Base-by-base conservation (phyloP, 495 filamentous ascomycete species). In the Letharia lupina region DNA sequence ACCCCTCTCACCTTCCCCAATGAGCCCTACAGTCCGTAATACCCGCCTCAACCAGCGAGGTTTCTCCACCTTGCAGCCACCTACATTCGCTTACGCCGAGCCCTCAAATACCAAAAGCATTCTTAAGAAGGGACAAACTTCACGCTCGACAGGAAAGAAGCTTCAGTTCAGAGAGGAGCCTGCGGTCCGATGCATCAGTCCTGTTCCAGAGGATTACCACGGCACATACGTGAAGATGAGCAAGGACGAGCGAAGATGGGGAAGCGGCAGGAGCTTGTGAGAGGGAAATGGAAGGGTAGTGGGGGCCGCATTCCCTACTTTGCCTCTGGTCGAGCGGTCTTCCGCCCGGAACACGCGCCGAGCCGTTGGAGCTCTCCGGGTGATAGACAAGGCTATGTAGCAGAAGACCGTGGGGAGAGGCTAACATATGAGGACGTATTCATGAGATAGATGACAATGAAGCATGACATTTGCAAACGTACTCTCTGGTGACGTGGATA, bases 121-220 rank as follows among this genome's bases (percentile, higher is more conserved):
- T 64, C 79, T 82, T 65, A 82, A 82, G 75, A 82, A 81, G 67
- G 60, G 67, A 11, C 65, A 67, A 44, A 12, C 60, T 37, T 42
- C 69, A 40, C 58, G 57, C 11, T 69, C 63, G 20, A 62, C 68
- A n/a, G 69, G 74, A 44, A 83, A 81, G 69, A 75, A 73, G 65
- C 78, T 83, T 40, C 74, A 80, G 48, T 83, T 83, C 71, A 68
- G 78, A 35, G 75, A 73, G 40, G 77, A 77, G 9, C 80, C 82
- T 9, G 80, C 77, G 35, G 76, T 84, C 35, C 72, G 82, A 70
- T 82, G 79, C 57, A 77, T 84, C 65, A 82, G 79, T 8, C 80
- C 80, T 0, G 81, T 84, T 69, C 76, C 77, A 33, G 80, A 82
- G 31, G 81, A 83, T 61, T 83, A 82, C 68, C 81, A 83, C 58